Conservation (phyloP, 1,284 basidiomycete genomes). For the Xerocomus nothofagi region DNA sequence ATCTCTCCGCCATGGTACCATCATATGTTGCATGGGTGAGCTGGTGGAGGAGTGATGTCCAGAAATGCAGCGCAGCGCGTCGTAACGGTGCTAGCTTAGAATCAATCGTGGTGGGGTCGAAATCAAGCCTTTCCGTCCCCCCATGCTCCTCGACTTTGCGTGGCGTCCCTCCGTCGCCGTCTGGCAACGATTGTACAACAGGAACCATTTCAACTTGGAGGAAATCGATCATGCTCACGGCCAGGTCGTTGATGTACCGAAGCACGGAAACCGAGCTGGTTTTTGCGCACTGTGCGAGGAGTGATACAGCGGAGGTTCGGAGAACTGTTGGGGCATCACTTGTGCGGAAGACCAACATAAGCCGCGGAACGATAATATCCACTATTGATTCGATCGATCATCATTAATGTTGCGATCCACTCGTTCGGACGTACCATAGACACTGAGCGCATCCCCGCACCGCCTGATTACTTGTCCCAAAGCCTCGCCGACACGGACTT, state of each 20-base stretch:
- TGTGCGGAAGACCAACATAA: conserved; percentile 62
- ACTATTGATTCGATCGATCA: conserved; percentile 41
- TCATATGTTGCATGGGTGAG: conserved; percentile 51
- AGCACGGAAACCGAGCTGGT: conserved; percentile 63
- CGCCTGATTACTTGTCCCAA: conserved; percentile 76
- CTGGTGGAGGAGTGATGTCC: conserved; percentile 63
- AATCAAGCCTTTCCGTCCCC: conserved; percentile 23
- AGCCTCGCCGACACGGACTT: conserved; percentile 87
- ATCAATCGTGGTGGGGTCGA: conserved; percentile 58
- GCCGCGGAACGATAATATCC: conserved; percentile 67
- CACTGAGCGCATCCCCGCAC: conserved; percentile 68
- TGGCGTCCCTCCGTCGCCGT: conserved; percentile 16
- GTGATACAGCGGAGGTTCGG: conserved; percentile 79
- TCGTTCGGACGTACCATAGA: conserved; percentile 57
- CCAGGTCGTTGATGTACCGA: conserved; percentile 62
- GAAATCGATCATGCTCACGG: conserved; percentile 72
- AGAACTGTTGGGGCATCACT: conserved; percentile 66
- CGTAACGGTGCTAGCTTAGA: conserved; percentile 77
- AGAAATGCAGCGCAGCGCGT: conserved; percentile 79
- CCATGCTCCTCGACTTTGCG: conserved; percentile 16
- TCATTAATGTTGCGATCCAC: neutral
- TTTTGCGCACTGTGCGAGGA: conserved; percentile 73
- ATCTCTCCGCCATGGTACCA: conserved; percentile 20
- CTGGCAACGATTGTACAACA: conserved; percentile 10
- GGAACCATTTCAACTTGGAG: conserved; percentile 71